phyloP scores from a whole-genome alignment of 257 asterid genomes.

The Gentiana dahurica region DNA sequence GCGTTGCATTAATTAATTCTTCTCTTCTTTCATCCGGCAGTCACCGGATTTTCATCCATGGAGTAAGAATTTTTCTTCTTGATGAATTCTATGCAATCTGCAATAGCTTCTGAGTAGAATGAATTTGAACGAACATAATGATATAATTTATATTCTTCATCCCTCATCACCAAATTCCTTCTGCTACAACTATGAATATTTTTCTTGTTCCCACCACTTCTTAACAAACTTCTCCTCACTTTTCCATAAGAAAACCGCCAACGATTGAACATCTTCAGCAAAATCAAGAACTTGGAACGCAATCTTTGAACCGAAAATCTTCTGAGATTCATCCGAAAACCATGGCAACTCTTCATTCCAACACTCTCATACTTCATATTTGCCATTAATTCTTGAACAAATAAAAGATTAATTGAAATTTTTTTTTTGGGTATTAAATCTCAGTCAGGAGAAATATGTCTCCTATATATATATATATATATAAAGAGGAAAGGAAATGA shows the following conservation, averaged over 20 bases:
- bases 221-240: constrained; percentile 12
- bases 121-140: constrained; percentile 35
- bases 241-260: constrained; percentile 18
- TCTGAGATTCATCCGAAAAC: constrained; percentile 23
- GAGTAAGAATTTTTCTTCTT: constrained; percentile 40
- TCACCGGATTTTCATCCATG: constrained; percentile 34
- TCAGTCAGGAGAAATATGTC: too few relatives aligned
- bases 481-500: not conserved
- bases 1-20: not conserved
- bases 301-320: constrained; percentile 31
- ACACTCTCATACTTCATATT: constrained; percentile 26
- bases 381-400: constrained; percentile 1
- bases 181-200: not conserved
- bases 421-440: too few relatives aligned
- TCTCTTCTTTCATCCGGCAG: constrained; percentile 5
- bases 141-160: constrained; percentile 12
- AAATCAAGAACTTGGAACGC: constrained; percentile 22
- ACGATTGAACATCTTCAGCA: constrained; percentile 19
- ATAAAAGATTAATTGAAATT: too few relatives aligned
- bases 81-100: constrained; percentile 51
- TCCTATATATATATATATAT: too few relatives aligned
- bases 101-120: constrained; percentile 47
- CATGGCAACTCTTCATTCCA: constrained; percentile 21
- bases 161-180: constrained; percentile 6
- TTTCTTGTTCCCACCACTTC: constrained; percentile 2